Conservation (phyloP, 192 early-diverging fungal species). For the Coemansia sp. region DNA sequence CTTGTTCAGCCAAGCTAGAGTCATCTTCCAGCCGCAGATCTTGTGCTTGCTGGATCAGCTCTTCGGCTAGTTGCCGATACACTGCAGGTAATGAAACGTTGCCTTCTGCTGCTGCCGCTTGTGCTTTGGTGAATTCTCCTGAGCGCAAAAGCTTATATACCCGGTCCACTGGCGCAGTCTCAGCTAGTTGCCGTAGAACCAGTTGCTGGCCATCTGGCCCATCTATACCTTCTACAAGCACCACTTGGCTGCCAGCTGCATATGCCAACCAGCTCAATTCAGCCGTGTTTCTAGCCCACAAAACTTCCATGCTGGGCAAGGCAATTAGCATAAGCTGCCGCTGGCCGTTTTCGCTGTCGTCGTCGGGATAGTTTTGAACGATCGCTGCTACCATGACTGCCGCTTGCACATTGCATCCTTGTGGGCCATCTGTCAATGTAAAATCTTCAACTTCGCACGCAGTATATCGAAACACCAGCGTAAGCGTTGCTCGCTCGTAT, state of each 20-base stretch:
- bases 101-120: slow-evolving; percentile 31
- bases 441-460: slow-evolving; percentile 18
- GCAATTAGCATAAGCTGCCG: slow-evolving; percentile 26
- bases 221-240: slow-evolving; percentile 37
- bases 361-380: neutral
- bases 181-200: slow-evolving; percentile 26
- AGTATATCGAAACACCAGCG: slow-evolving; percentile 39
- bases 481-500: slow-evolving; percentile 42
- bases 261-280: slow-evolving; percentile 33
- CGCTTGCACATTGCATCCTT: neutral
- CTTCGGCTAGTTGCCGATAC: slow-evolving; percentile 25
- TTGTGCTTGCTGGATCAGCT: slow-evolving; percentile 4
- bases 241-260: slow-evolving; percentile 20
- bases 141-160: slow-evolving; percentile 34
- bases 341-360: slow-evolving; percentile 3
- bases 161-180: slow-evolving; percentile 38
- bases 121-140: slow-evolving; percentile 29
- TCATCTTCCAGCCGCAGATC: neutral
- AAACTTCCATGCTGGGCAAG: slow-evolving; percentile 19
- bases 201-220: slow-evolving; percentile 14
- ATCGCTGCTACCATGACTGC: neutral
- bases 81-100: slow-evolving; percentile 22
- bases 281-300: slow-evolving; percentile 28
- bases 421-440: too few species aligned
- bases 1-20: slow-evolving; percentile 1